Evolutionary conservation across 1,284 basidiomycete genomes (phyloP).

Genomic region (Ustilago cynodontis): DNA sequence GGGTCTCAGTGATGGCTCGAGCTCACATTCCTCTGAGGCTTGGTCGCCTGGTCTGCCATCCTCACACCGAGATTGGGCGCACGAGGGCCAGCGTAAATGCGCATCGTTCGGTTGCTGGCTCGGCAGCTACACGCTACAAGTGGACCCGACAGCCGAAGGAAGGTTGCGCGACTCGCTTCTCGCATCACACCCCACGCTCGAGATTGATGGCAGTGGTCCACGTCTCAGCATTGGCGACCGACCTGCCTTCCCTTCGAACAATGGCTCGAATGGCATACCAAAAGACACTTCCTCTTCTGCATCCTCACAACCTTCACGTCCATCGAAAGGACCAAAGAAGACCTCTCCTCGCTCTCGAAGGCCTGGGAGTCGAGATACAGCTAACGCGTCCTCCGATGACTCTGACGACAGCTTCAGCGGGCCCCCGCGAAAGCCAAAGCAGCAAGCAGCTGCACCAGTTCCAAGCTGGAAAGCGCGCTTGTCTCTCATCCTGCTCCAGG

Average conservation of each 20-base stretch:
- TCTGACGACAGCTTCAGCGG: background rate
- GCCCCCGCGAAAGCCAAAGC: slow-evolving; percentile 14
- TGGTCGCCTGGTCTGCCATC: slow-evolving; percentile 35
- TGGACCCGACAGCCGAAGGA: slow-evolving; percentile 42
- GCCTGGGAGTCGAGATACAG: slow-evolving; percentile 19
- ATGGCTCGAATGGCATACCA: slow-evolving; percentile 11
- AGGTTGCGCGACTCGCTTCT: slow-evolving; percentile 38
- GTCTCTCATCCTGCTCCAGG: slow-evolving; percentile 42
- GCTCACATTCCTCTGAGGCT: slow-evolving; percentile 10
- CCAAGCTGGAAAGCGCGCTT: slow-evolving; percentile 39
- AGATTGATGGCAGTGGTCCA: slow-evolving; percentile 40
- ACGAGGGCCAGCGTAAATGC: slow-evolving; percentile 46
- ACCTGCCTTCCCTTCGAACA: slow-evolving; percentile 25
- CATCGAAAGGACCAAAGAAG: slow-evolving; percentile 11
- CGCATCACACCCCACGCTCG: slow-evolving; percentile 37
- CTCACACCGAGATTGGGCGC: slow-evolving; percentile 42
- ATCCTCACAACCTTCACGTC: slow-evolving; percentile 19
- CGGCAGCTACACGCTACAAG: slow-evolving; percentile 53
- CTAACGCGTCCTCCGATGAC: slow-evolving; percentile 1
- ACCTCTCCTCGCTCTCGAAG: slow-evolving; percentile 12
- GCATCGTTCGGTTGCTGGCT: slow-evolving; percentile 61
- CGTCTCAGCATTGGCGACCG: slow-evolving; percentile 40
- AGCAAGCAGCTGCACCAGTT: slow-evolving; percentile 9
- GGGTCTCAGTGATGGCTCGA: slow-evolving; percentile 29
- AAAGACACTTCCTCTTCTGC: slow-evolving; percentile 21